phyloP scores from a whole-genome alignment of 2,329 filamentous ascomycete species.

The Aspergillus brasiliensis region DNA sequence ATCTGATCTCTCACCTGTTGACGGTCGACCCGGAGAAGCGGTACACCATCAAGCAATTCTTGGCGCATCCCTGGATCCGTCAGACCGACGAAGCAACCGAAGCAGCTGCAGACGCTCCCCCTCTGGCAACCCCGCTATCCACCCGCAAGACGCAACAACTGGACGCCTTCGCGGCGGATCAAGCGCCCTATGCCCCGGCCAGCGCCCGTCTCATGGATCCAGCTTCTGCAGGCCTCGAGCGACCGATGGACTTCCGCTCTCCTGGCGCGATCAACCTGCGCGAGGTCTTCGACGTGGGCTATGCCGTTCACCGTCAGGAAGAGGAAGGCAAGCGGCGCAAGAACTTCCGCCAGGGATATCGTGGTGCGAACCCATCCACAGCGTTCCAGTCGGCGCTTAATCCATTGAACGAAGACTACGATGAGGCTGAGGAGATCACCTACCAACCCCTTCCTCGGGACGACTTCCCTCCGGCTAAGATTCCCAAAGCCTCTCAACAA shows the following conservation, averaged over 20 bases:
- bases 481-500: constrained; percentile 64
- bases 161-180: constrained; percentile 49
- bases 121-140: constrained; percentile 67
- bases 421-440: constrained; percentile 57
- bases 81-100: constrained; percentile 68
- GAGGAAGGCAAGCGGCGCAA: constrained; percentile 92
- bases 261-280: constrained; percentile 93
- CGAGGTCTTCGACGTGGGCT: constrained; percentile 97
- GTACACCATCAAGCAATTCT: constrained; percentile 89
- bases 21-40: constrained; percentile 95
- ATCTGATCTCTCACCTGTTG: constrained; percentile 88
- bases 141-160: constrained; percentile 59
- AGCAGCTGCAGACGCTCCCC: constrained; percentile 69
- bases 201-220: constrained; percentile 60
- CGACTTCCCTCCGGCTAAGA: constrained; percentile 58
- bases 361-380: constrained; percentile 55
- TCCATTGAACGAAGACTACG: constrained; percentile 64
- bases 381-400: constrained; percentile 66
- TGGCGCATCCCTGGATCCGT: constrained; percentile 91
- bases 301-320: constrained; percentile 94
- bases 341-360: constrained; percentile 72
- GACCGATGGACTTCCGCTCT: constrained; percentile 87
- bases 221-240: constrained; percentile 58
- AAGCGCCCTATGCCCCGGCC: constrained; percentile 47
- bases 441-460: constrained; percentile 19